A percentile compares a stretch with the other conserved stretches of the same genome.
Evolutionary conservation across 495 filamentous ascomycete species (phyloP).

Genomic region (Daldinia childiae): DNA sequence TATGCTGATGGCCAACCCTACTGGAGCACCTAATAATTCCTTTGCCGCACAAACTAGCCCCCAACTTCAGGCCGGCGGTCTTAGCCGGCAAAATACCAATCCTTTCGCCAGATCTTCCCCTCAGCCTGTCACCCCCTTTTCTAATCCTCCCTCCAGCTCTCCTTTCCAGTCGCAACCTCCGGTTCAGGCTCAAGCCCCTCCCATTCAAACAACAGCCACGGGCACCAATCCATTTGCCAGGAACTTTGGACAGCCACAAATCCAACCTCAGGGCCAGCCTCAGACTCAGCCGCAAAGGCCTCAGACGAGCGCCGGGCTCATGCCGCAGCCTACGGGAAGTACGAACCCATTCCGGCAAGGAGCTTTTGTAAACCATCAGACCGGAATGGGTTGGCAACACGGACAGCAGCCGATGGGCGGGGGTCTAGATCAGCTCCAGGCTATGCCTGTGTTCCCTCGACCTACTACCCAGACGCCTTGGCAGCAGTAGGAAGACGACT

Average conservation of each 20-base stretch:
- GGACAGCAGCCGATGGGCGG: conserved; percentile 83
- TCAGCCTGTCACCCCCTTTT: conserved; percentile 58
- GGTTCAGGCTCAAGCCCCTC: conserved; percentile 55
- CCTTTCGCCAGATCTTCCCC: conserved; percentile 75
- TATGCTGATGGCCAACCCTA: conserved; percentile 71
- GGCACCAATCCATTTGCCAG: conserved; percentile 79
- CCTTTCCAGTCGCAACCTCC: conserved; percentile 61
- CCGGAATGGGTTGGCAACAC: conserved; percentile 86
- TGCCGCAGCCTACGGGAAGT: conserved; percentile 78
- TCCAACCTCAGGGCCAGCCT: conserved; percentile 22
- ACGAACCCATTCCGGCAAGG: conserved; percentile 96
- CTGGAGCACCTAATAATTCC: conserved; percentile 48
- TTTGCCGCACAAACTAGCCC: conserved; percentile 49
- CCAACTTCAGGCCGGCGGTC: conserved; percentile 47
- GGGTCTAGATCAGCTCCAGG: conserved; percentile 81
- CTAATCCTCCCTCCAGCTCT: conserved; percentile 56
- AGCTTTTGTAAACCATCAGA: conserved; percentile 85
- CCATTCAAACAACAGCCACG: conserved; percentile 68
- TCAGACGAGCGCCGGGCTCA: conserved; percentile 58
- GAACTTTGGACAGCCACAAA: conserved; percentile 51
- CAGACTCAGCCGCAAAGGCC: conserved; percentile 48
- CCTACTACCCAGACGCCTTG: conserved; percentile 67
- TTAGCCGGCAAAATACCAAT: conserved; percentile 79
- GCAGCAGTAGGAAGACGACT: conserved; percentile 53
- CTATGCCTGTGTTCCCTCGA: conserved; percentile 86